A percentile compares a stretch with the other conserved stretches of the same genome.
Conservation (phyloP, 2,329 filamentous ascomycete genomes). For the Monilinia fructigena region DNA sequence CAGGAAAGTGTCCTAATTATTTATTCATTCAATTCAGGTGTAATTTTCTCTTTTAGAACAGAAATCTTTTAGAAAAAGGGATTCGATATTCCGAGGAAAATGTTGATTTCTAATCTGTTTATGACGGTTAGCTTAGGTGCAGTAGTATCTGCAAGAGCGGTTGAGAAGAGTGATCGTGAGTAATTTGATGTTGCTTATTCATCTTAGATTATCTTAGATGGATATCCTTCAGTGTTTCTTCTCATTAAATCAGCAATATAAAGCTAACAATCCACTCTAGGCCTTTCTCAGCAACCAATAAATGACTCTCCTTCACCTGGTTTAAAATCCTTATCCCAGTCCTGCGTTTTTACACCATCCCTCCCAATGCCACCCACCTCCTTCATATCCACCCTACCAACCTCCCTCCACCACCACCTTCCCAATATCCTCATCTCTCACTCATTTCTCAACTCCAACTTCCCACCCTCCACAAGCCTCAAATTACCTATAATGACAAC, state of each 20-base stretch:
- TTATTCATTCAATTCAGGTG: not conserved
- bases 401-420: slow-evolving; percentile 15
- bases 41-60: slow-evolving; percentile 6
- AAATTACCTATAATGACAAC: not conserved
- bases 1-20: slow-evolving; percentile 5
- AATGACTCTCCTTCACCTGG: not conserved
- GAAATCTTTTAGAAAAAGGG: not conserved
- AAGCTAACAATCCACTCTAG: not conserved
- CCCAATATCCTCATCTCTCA: slow-evolving; percentile 14
- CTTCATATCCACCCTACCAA: slow-evolving; percentile 6
- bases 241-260: not conserved
- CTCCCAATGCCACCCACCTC: slow-evolving; percentile 14
- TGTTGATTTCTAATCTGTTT: slow-evolving; percentile 14
- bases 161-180: slow-evolving; percentile 16
- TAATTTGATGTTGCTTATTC: not conserved
- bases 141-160: slow-evolving; percentile 13
- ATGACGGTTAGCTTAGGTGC: not conserved
- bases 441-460: slow-evolving; percentile 1
- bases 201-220: not conserved
- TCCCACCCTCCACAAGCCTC: not conserved
- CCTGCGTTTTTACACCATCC: slow-evolving; percentile 20
- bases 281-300: not conserved
- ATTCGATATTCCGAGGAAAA: not conserved
- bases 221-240: not conserved
- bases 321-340: not conserved